Percentiles rank a stretch among this genome's conserved stretches.
These are phyloP conservation scores for Geotrichum klebahnii DNA, from an alignment of 1,139 yeast species.

Conservation along the genomic window DNA sequence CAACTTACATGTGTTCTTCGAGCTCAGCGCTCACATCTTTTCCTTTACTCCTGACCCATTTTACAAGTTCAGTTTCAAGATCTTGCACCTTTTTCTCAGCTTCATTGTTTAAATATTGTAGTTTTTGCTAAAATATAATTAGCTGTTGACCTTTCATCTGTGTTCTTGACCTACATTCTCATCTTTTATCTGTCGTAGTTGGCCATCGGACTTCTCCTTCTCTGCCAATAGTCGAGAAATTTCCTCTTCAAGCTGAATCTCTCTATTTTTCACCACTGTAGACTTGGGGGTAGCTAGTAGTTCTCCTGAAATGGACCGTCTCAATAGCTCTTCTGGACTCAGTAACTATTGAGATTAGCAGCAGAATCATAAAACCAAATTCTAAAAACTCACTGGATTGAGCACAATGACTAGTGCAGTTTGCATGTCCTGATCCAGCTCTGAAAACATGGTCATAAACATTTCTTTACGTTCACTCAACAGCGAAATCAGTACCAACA, in stretches of 20 bases:
- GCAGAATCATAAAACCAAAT: neutral
- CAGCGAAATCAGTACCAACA: slow-evolving; percentile 5
- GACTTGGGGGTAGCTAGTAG: neutral
- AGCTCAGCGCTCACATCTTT: neutral
- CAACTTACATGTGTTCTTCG: slow-evolving; percentile 11
- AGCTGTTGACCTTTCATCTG: neutral
- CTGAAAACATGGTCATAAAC: slow-evolving; percentile 7
- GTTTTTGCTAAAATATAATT: neutral
- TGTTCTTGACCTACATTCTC: neutral
- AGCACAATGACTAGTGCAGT: slow-evolving; percentile 3
- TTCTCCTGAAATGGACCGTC: neutral
- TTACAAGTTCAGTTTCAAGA: neutral
- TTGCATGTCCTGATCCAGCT: slow-evolving; percentile 5
- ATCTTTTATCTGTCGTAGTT: neutral
- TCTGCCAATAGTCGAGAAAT: slow-evolving; percentile 23
- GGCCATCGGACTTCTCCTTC: slow-evolving; percentile 5
- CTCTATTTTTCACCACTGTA: slow-evolving; percentile 17
- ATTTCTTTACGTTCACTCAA: slow-evolving; percentile 4
- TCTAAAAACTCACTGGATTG: slow-evolving; percentile 5
- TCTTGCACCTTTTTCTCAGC: neutral
- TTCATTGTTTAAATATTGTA: neutral
- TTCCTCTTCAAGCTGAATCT: slow-evolving; percentile 25
- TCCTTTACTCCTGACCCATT: neutral
- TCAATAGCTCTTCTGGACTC: neutral
- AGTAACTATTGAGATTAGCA: neutral